Evolutionary conservation across 176 grass and related monocot species (phyloP), one percentile per base, ranked within the genome.

Genomic region (Poa annua): DNA sequence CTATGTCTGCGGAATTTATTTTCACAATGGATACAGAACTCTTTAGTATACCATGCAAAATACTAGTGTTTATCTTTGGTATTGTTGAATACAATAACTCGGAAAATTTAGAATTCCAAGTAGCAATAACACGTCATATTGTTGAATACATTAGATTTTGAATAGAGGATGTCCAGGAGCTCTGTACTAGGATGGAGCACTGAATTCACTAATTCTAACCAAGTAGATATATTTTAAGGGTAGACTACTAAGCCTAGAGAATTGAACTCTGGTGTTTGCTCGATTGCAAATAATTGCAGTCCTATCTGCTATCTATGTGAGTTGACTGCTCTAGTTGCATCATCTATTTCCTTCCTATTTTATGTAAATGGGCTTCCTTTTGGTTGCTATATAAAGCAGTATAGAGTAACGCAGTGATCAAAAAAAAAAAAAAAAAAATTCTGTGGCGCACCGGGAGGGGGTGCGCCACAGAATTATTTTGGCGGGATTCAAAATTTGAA

Each of bases 41-140:
- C 17, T 73, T 60, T 47, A 22, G 38, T 68, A 41, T 75, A 53
- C 80, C 22, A 26, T 66, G 57, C 10, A 73, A 88, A 79, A 21
- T 12, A n/a, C n/a, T n/a, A 34, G 57, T 80, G 41, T 77, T 13
- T 6, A 22, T 34, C 60, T 83, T 71, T 21, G 11, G 11, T 66
- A 71, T 39, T 7, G 8, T 2, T 42, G 20, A 59, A 19, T 76
- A 76, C 33, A 67, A 21, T n/a, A 53, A 5, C 15, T 54, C 52
- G 3, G 3, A 2, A 36, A 11, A 15, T 65, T 21, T 24, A 9
- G 22, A 66, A 44, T 13, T 34, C 3, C 3, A 65, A 47, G 48
- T 33, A 42, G 16, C 21, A 66, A 55, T 42, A 72, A 26, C n/a
- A 71, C 7, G 67, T 7, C 6, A 71, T 47, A 42, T 69, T 38